Base-by-base conservation (phyloP, 176 grass and related monocot species). In the Ampelocalamus luodianensis region DNA sequence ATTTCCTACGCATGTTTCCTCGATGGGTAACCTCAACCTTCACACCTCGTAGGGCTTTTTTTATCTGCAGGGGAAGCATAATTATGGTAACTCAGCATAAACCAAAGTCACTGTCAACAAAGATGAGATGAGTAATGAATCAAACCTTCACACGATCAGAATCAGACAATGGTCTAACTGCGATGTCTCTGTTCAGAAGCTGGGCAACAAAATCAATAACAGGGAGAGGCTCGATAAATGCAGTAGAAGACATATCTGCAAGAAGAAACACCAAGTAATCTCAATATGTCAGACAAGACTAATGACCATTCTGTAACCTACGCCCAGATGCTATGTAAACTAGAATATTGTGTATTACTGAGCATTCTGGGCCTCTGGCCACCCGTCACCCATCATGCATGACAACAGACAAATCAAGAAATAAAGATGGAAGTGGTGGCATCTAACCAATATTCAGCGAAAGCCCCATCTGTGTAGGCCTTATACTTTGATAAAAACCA, bases 1-100 rank as follows among this genome's bases (percentile, higher is more conserved):
- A 97, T 78, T 97, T 97, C 76, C 94, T 92, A 32, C 94, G 89
- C 94, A 97, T 97, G 77, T 97, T 97, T 78, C 94, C 94, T 86
- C 94, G 61, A 79, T 97, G 94, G 8, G 94, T 97, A 55, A 97
- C 94, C 85, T 97, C 94, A 20, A 97, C 94, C 83, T 97, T 97
- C 77, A 97, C 91, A 88, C 94, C 94, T 74, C 94, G 78, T 20
- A 97, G 79, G 27, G 94, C 94, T 71, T 97, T 97, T 84, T 97
- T 97, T 5, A 97, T 97, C 94, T 97, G 83, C 50, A 24, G 49
- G 56, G 6, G n/a, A 72, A 34, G 1, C 44, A 83, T 58, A 15
- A 80, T 71, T n/a, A n/a, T 56, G 22, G 68, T 89, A 79, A 86
- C 6, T 18, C 45, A 14, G 55, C 60, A 72, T 29, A 74, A 61